Conservation (phyloP, 164 flowering plant genomes). For the Chimonanthus salicifolius region DNA sequence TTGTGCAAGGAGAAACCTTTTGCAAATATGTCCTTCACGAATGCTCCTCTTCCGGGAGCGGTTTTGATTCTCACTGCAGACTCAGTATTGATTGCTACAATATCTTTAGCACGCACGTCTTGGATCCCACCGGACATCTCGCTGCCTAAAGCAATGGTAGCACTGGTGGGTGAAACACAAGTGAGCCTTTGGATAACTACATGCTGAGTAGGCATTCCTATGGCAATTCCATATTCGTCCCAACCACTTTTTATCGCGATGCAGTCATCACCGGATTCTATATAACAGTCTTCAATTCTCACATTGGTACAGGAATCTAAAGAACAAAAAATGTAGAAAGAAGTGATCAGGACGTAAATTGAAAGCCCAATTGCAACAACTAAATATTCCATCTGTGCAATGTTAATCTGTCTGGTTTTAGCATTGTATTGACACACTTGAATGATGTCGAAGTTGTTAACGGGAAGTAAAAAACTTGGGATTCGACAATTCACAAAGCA, state of each 20-base stretch:
- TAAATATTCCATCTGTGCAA: no score
- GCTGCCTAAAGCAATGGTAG: constrained; percentile 66
- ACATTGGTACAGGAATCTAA: constrained; percentile 74
- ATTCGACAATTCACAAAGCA: background rate
- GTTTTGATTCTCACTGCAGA: constrained; percentile 73
- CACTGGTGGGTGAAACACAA: constrained; percentile 75
- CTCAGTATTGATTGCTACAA: constrained; percentile 50
- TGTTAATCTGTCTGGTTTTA: background rate
- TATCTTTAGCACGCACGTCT: constrained; percentile 65
- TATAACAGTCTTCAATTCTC: constrained; percentile 65
- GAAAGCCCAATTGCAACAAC: background rate
- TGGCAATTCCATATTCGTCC: constrained; percentile 73
- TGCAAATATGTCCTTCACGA: constrained; percentile 54
- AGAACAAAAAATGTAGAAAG: background rate
- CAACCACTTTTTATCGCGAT: constrained; percentile 77
- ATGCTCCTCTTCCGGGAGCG: constrained; percentile 62
- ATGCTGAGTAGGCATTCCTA: constrained; percentile 63
- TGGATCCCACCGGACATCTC: constrained; percentile 85
- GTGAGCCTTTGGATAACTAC: constrained; percentile 54
- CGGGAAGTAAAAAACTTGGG: background rate
- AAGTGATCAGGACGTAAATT: background rate
- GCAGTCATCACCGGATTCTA: constrained; percentile 85
- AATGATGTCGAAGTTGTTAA: background rate
- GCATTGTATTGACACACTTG: background rate
- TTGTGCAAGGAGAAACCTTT: constrained; percentile 51